phyloP scores from a whole-genome alignment of 2,329 filamentous ascomycete species.

The Cytospora mali region DNA sequence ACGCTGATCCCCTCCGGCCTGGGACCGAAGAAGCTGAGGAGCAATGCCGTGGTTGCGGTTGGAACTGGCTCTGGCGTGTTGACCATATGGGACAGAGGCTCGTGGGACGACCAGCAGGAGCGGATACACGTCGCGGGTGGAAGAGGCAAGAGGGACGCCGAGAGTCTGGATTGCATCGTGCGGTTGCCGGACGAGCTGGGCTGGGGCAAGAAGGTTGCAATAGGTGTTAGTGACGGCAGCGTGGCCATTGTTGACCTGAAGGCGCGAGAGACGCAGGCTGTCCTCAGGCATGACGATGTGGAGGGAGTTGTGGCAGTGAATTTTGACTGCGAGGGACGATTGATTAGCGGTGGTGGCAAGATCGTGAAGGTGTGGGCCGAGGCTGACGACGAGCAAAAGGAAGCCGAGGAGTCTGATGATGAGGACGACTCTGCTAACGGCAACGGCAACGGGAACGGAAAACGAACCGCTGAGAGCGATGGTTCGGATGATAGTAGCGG shows the following conservation, averaged over 20 bases:
- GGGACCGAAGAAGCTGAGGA: conserved; percentile 64
- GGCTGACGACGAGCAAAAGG: conserved; percentile 56
- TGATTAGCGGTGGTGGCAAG: conserved; percentile 87
- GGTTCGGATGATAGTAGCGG: conserved; percentile 46
- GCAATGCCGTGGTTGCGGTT: conserved; percentile 76
- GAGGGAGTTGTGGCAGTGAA: conserved; percentile 81
- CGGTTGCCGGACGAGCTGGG: conserved; percentile 71
- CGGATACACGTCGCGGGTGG: conserved; percentile 74
- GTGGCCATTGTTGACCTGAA: conserved; percentile 78
- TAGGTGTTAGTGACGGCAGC: conserved; percentile 79
- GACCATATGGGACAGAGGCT: conserved; percentile 90
- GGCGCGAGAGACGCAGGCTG: conserved; percentile 68
- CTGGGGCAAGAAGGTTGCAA: conserved; percentile 71
- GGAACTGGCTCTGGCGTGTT: conserved; percentile 78
- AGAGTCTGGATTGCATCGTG: conserved; percentile 79
- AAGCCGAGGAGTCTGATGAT: conserved; percentile 40
- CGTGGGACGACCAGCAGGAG: conserved; percentile 95
- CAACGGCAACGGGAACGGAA: conserved; percentile 42
- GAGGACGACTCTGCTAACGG: conserved; percentile 46
- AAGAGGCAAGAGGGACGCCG: conserved; percentile 58
- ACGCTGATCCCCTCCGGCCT: conserved; percentile 73
- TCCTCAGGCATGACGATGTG: conserved; percentile 78
- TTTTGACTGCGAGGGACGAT: conserved; percentile 81
- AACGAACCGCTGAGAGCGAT: conserved; percentile 49
- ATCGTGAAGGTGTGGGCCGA: conserved; percentile 90